Percentiles rank a stretch among this genome's conserved stretches.
Conservation (phyloP, 228 moss, liverwort and hornwort genomes). For the Sphagnum magellanicum region DNA sequence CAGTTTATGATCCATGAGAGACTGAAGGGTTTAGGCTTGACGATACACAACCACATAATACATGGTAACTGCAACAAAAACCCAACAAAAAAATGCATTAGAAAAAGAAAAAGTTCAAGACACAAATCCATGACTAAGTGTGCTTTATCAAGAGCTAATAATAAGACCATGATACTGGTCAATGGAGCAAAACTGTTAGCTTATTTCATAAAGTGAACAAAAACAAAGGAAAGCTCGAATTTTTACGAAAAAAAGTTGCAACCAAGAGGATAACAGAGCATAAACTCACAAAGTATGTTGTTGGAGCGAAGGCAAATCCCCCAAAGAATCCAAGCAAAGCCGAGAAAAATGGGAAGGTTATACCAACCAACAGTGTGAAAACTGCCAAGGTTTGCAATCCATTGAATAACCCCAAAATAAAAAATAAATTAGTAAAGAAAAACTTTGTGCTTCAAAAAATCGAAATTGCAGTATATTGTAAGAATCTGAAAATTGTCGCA, state of each 20-base stretch:
- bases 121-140: too few relatives aligned
- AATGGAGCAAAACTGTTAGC: not conserved
- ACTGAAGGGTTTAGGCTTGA: constrained; percentile 1
- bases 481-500: too few relatives aligned
- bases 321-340: constrained; percentile 10
- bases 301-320: constrained; percentile 39
- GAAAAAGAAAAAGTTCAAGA: too few relatives aligned
- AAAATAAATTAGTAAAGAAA: too few relatives aligned
- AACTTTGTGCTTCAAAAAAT: too few relatives aligned
- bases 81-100: too few relatives aligned
- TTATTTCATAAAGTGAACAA: not conserved
- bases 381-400: constrained; percentile 4
- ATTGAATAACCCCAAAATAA: too few relatives aligned
- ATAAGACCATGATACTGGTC: too few relatives aligned
- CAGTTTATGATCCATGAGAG: constrained; percentile 4
- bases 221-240: not conserved
- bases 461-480: too few relatives aligned
- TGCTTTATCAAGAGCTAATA: too few relatives aligned
- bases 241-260: too few relatives aligned
- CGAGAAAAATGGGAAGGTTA: constrained; percentile 16
- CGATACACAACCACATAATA: constrained; percentile 7
- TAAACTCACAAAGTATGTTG: constrained; percentile 43
- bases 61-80: constrained; percentile 5
- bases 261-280: too few relatives aligned
- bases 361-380: constrained; percentile 7